Conservation (phyloP, 1,139 yeast genomes). For the Chernovozyma sophiae-reginae region DNA sequence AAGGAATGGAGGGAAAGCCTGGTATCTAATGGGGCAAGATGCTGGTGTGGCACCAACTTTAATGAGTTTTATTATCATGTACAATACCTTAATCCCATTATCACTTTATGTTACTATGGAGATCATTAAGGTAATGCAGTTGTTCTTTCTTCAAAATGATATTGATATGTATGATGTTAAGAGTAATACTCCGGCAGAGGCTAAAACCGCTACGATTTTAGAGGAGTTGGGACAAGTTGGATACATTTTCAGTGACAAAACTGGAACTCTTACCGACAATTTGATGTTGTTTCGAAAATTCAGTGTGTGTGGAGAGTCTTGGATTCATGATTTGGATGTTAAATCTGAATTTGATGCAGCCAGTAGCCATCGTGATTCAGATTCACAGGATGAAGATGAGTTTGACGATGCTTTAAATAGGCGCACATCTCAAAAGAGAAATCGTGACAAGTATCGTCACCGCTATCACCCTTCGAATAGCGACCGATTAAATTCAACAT, state of each 20-base stretch:
- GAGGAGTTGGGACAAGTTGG: conserved; percentile 98
- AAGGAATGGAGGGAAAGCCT: conserved; percentile 44
- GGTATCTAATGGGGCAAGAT: conserved; percentile 74
- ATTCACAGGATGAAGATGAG: background rate
- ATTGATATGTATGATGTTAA: conserved; percentile 89
- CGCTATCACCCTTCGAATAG: too few relatives aligned
- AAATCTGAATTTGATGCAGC: conserved; percentile 22
- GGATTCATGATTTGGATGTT: conserved; percentile 76
- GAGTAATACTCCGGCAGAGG: conserved; percentile 88
- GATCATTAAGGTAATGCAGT: conserved; percentile 83
- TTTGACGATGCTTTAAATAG: background rate
- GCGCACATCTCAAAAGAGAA: background rate
- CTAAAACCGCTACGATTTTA: conserved; percentile 89
- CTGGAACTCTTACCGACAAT: conserved; percentile 94
- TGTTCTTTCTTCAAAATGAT: conserved; percentile 78
- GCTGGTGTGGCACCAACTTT: conserved; percentile 89
- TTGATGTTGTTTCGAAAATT: conserved; percentile 82
- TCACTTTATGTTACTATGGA: conserved; percentile 97
- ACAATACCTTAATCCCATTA: conserved; percentile 89
- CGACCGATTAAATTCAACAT: background rate
- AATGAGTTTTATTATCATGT: conserved; percentile 97
- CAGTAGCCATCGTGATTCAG: background rate
- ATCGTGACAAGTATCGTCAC: background rate
- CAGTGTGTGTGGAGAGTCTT: conserved; percentile 81
- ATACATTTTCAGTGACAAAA: conserved; percentile 91